A percentile compares a stretch with the other conserved stretches of the same genome.
phyloP scores from a whole-genome alignment of 495 filamentous ascomycete genomes.

The Tuber microsphaerosporum region DNA sequence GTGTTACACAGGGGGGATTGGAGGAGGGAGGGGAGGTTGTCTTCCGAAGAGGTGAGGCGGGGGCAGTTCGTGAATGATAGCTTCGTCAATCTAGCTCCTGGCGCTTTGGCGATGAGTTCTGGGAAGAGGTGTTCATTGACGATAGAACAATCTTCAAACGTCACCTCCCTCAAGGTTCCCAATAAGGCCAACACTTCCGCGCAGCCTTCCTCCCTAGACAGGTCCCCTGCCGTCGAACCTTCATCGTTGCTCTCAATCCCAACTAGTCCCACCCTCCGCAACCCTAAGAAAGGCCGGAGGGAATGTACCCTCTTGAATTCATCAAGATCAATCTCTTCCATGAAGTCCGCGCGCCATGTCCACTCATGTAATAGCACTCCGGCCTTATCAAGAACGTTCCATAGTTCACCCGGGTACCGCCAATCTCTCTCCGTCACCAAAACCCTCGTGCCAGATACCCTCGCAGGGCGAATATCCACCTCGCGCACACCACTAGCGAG shows the following conservation, averaged over 20 bases:
- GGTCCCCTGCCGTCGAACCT: constrained; percentile 36
- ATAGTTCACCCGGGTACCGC: constrained; percentile 29
- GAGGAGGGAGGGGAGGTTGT: constrained; percentile 21
- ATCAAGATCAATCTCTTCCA: constrained; percentile 10
- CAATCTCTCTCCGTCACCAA: constrained; percentile 5
- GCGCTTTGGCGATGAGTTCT: background rate
- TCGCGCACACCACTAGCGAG: constrained; percentile 14
- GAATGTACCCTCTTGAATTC: constrained; percentile 12
- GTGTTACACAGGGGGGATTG: background rate
- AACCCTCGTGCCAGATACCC: background rate
- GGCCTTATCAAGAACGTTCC: constrained; percentile 36
- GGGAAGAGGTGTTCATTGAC: constrained; percentile 19
- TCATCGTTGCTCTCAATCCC: constrained; percentile 18
- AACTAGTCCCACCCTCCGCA: constrained; percentile 18
- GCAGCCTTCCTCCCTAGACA: constrained; percentile 38
- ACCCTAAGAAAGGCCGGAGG: constrained; percentile 10
- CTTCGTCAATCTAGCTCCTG: constrained; percentile 7
- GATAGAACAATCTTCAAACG: constrained; percentile 14
- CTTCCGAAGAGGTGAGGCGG: constrained; percentile 1
- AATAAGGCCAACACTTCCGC: constrained; percentile 8
- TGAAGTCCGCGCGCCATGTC: constrained; percentile 21
- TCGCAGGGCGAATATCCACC: constrained; percentile 15
- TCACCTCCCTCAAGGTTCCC: constrained; percentile 5
- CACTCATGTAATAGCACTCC: constrained; percentile 2
- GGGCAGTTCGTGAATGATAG: constrained; percentile 17